phyloP scores from a whole-genome alignment of 1,139 yeast genomes.

The Pichia sp. region DNA sequence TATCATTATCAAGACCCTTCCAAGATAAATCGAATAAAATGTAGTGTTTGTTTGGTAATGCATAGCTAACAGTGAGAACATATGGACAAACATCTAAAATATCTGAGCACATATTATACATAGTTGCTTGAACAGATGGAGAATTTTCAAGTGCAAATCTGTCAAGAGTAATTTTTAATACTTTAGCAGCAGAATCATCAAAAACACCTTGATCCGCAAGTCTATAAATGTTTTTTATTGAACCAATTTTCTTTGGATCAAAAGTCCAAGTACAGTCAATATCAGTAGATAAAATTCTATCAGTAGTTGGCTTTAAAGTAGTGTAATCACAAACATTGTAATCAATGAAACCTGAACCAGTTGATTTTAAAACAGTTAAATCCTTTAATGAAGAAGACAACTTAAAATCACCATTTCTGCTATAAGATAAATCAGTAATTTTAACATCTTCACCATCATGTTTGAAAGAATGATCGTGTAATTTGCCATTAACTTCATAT shows the following conservation, averaged over 20 bases:
- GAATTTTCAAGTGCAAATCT: conserved; percentile 81
- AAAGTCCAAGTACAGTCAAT: conserved; percentile 73
- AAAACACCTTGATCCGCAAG: conserved; percentile 51
- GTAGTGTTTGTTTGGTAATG: conserved; percentile 87
- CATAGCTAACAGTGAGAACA: conserved; percentile 60
- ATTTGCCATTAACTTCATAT: conserved; percentile 63
- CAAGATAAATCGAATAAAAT: conserved; percentile 72
- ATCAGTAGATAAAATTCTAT: conserved; percentile 84
- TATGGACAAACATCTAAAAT: conserved; percentile 55
- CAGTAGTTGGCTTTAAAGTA: conserved; percentile 72
- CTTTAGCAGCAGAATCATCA: conserved; percentile 53
- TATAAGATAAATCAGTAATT: conserved; percentile 49
- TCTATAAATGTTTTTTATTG: conserved; percentile 44
- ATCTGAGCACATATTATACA: conserved; percentile 82
- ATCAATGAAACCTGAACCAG: conserved; percentile 93
- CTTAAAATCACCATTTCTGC: conserved; percentile 42
- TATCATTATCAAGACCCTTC: conserved; percentile 77
- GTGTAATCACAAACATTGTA: conserved; percentile 84
- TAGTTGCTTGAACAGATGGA: conserved; percentile 90
- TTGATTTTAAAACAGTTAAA: conserved; percentile 81
- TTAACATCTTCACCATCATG: conserved; percentile 83
- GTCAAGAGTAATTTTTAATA: conserved; percentile 65
- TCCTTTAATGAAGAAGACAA: conserved; percentile 73
- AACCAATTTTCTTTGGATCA: conserved; percentile 44
- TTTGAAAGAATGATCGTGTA: conserved; percentile 76